Evolutionary conservation across 768 basidiomycete species (phyloP), one percentile per base, ranked within the genome.

Genomic region (Tylopilus sp.): DNA sequence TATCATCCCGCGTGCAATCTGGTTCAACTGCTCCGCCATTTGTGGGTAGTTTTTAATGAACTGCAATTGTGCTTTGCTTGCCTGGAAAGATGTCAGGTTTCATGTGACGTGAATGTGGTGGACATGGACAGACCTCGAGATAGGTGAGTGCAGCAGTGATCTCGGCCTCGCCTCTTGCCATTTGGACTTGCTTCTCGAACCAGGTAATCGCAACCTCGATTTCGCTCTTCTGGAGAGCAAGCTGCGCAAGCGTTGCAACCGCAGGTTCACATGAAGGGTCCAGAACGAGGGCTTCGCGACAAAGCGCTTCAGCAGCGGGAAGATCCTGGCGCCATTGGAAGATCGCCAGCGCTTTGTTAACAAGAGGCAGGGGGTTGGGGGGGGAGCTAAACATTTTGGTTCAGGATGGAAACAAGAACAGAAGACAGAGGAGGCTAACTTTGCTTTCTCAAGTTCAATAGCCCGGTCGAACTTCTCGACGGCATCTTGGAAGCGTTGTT

Each of bases 201-300:
- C 92, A 84, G 62, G 83, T 79, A 52, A 93, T 81, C 2, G 95
- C 97, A 52, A 84, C 78, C 36, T 88, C 82, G 53, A 97, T 84
- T 73, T 89, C 88, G 64, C 86, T 84, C 71, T 95, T 92, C 70
- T 98, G 95, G 56, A 98, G 69, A 53, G 81, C 83, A 20, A 99
- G 78, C 69, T 99, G 97, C 4, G 95, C 95, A 25, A 98, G 81
- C 1, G 95, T 98, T 17, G 93, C 92, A 5, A 98, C 86, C 0
- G 95, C 97, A 11, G 95, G 91, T 66, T 99, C 97, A 70, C 95
- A 98, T 57, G 94, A 93, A 11, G 89, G 76, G 69, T 99, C 97
- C 49, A 94, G 81, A 44, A 77, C 73, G 20, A 99, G 76, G 1
- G 97, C 97, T 68, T 98, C 89, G 50, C 84, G 75, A 66, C 93